These are phyloP conservation scores for Diaporthe vexans DNA, from an alignment of 2,329 filamentous ascomycete species.

Conservation along the genomic window DNA sequence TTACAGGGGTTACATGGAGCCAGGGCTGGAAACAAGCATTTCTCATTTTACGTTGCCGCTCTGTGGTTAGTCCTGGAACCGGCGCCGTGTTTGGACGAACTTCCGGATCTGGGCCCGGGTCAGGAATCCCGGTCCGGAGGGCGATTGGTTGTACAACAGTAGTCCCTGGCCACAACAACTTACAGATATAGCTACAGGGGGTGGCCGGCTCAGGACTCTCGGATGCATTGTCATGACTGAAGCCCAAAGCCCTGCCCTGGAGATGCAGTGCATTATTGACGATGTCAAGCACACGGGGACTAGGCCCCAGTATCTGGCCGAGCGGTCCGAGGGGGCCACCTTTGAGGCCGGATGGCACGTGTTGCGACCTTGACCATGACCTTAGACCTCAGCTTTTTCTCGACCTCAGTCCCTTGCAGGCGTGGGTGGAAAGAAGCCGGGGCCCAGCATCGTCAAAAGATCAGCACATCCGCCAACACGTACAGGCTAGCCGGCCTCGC, in stretches of 20 bases:
- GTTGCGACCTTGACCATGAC: background rate
- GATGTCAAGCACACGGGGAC: background rate
- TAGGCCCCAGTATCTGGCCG: background rate
- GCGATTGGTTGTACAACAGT: background rate
- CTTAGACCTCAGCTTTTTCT: background rate
- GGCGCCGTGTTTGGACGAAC: background rate
- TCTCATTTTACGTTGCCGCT: background rate
- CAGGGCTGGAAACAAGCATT: slow-evolving; percentile 18
- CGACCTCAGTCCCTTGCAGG: background rate
- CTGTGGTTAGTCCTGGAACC: background rate
- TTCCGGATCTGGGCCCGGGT: background rate
- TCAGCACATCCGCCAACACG: too few relatives aligned
- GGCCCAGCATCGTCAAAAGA: too few relatives aligned
- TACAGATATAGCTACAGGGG: background rate
- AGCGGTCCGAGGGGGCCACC: background rate
- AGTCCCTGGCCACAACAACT: background rate
- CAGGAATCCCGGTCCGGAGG: background rate
- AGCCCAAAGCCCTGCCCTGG: background rate
- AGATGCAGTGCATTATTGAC: background rate
- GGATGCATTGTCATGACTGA: background rate
- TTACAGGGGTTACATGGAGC: background rate
- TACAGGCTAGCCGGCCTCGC: too few relatives aligned
- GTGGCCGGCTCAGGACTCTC: background rate
- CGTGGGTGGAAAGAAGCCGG: too few relatives aligned
- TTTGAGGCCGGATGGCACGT: background rate